Conservation (phyloP, 805 yeast species). For the Yamadazyma laniorum region DNA sequence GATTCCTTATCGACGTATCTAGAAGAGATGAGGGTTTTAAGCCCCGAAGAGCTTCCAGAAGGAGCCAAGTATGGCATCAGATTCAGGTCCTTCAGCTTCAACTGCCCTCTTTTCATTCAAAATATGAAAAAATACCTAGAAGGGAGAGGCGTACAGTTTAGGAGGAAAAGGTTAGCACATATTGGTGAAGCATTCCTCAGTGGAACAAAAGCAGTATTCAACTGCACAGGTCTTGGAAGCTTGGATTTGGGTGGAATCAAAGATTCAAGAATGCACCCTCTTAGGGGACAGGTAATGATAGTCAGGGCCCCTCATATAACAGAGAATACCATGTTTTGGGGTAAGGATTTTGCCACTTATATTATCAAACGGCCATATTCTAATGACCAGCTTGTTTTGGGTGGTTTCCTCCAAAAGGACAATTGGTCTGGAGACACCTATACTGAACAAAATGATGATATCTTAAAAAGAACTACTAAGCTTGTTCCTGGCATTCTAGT, state of each 20-base stretch:
- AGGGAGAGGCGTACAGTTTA: conserved; percentile 50
- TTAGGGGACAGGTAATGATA: conserved; percentile 78
- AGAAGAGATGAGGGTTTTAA: conserved; percentile 42
- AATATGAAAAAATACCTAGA: conserved; percentile 46
- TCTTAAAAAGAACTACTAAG: conserved; percentile 54
- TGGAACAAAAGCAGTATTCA: conserved; percentile 54
- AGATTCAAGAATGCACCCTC: conserved; percentile 63
- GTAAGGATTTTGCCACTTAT: conserved; percentile 57
- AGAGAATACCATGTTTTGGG: conserved; percentile 61
- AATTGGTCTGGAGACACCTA: conserved; percentile 63
- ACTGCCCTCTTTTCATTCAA: conserved; percentile 61
- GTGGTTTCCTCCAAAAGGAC: conserved; percentile 68
- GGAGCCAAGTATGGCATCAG: conserved; percentile 57
- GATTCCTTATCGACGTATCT: conserved; percentile 48
- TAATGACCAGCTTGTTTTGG: conserved; percentile 65
- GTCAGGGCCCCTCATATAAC: conserved; percentile 65
- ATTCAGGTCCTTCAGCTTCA: conserved; percentile 66
- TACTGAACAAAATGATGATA: conserved; percentile 57
- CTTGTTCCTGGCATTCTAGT: conserved; percentile 50
- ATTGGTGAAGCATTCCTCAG: conserved; percentile 52
- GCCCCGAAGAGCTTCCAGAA: conserved; percentile 42
- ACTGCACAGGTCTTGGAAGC: conserved; percentile 78
- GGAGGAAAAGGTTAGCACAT: conserved; percentile 47
- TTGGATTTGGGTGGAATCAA: conserved; percentile 59
- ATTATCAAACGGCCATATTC: conserved; percentile 71